Evolutionary conservation across 495 filamentous ascomycete species (phyloP).

Genomic region (Lophium mytilinum): DNA sequence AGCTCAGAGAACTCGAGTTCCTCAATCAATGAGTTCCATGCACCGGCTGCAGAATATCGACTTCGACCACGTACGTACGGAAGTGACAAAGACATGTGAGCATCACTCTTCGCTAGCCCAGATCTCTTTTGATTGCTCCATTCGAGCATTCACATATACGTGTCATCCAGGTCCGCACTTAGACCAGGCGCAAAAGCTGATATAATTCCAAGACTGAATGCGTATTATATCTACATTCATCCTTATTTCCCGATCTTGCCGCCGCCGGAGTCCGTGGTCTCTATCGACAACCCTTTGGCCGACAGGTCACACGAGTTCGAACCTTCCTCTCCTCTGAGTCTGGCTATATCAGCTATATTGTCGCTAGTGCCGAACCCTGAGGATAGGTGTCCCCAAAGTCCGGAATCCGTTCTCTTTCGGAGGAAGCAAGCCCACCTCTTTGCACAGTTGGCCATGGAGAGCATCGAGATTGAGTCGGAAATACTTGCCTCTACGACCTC

Average conservation of each 20-base stretch:
- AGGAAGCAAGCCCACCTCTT: conserved; percentile 48
- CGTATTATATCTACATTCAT: conserved; percentile 55
- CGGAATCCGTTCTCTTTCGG: conserved; percentile 42
- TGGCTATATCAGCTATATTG: conserved; percentile 49
- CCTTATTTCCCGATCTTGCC: conserved; percentile 52
- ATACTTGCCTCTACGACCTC: conserved; percentile 46
- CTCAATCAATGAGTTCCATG: background rate
- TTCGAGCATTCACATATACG: background rate
- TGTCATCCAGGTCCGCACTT: background rate
- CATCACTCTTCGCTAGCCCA: background rate
- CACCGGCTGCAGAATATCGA: background rate
- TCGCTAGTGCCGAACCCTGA: conserved; percentile 48
- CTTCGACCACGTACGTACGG: background rate
- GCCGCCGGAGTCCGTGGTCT: conserved; percentile 39
- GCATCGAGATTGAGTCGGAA: conserved; percentile 50
- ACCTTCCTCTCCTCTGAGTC: conserved; percentile 47
- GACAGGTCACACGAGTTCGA: conserved; percentile 39
- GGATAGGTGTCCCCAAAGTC: conserved; percentile 23
- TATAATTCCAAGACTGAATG: conserved; percentile 41
- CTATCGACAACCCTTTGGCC: conserved; percentile 40
- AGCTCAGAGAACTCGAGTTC: background rate
- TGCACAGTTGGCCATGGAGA: conserved; percentile 45
- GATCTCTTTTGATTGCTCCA: background rate
- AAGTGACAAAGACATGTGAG: background rate
- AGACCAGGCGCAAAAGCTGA: conserved; percentile 17